Base-by-base conservation (phyloP, 805 yeast genomes). In the Lipomyces kockii region DNA sequence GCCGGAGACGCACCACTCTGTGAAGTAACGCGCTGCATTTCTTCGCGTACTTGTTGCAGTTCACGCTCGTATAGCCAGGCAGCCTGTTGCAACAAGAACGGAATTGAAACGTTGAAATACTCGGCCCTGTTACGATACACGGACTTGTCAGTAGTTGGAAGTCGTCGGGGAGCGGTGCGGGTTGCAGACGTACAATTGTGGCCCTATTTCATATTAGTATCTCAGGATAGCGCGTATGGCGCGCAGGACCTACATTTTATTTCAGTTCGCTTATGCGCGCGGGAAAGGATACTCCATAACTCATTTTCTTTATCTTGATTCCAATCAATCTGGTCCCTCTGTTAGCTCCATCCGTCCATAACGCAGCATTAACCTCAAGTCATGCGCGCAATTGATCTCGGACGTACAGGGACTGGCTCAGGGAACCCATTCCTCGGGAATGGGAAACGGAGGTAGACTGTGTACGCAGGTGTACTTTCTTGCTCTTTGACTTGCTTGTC, bases 391-490 rank as follows among this genome's bases (percentile, higher is more conserved):
- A 2, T 22, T 58, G 35, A 51, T 25, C 29, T n/a, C 22, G 4
- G 17, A 57, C 76, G 2, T 73, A 75, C 78, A 22, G 62, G 69
- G 2, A 72, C 73, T 0, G 86, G 85, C 66, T 82, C 84, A 2
- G 65, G 74, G 60, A 81, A 80, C 0, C 79, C 82, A n/a, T 76
- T 74, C 39, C 85, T 75, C n/a, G 78, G 75, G 5, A 80, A 80
- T 34, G 82, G 81, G 17, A 83, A 79, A 57, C 84, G 79, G 49
- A 84, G 76, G 70, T 83, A 84, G 4, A 84, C 84, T 8, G 78
- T 70, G 58, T 65, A 68, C 25, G 39, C 32, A 34, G 65, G 60
- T 6, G 22, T 17, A 2, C 49, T n/a, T n/a, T 43, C 49, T 17
- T 43, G 20, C 20, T 43, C 22, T 14, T 35, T 20, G 34, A 9